Base-by-base conservation (phyloP, 2,329 filamentous ascomycete species). In the Penicillium sp. region DNA sequence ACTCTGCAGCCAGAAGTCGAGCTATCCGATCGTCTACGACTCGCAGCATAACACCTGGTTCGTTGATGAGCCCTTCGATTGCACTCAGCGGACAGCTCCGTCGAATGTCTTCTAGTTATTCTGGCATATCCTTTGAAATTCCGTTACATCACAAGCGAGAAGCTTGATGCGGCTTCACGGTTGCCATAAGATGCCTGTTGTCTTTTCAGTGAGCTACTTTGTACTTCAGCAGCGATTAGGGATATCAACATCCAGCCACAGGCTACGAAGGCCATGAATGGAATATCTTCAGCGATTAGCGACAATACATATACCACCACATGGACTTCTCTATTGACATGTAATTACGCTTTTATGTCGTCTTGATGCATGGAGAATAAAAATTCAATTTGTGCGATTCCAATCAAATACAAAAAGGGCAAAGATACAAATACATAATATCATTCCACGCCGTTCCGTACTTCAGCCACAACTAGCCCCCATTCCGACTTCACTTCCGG, bases 21-120 rank as follows among this genome's bases (percentile, higher is more conserved):
- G 39, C 8, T 60, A 52, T 13, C 60, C 60, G 3, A 60, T 62
- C 24, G 53, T 61, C 7, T 55, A 47, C 15, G 58, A 62, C 26
- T 41, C 48, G 34, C 60, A 62, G 37, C 58, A 60, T 27, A 42
- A 51, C 17, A 58, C 58, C 17, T 62, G 60, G 60, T 62, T 55
- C 24, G 43, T 62, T 43, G 60, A 62, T 46, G 60, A 62, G 49
- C 60, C 60, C 2, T 61, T 62, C 21, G 49, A 59, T 36, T 62
- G 60, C 26, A 61, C 58, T 23, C 54, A 51, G 40, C 54, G 56
- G 9, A 56, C 56, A 13, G 39, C 47, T 12, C 58, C 60, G 1
- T 32, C 29, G 2, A 47, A 44, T 21, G 23, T 27, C 12, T 20
- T 42, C 15, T 42, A 30, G n/a, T 27, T 20, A n/a, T 12, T 15